Evolutionary conservation across 176 grass and related monocot species (phyloP).

Genomic region (Ananas comosus): DNA sequence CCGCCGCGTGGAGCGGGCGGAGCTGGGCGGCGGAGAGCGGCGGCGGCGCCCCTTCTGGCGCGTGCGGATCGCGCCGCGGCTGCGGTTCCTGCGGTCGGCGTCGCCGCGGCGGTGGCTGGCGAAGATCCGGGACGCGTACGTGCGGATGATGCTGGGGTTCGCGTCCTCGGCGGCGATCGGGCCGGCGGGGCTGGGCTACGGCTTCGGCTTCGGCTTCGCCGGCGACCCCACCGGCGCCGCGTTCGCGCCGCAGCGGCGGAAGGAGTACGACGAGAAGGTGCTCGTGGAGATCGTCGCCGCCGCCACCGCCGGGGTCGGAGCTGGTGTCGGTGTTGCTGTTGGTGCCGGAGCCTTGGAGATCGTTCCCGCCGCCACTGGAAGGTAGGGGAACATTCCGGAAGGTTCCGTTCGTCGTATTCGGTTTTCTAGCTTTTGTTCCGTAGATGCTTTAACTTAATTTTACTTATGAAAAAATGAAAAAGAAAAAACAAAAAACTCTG

Average conservation of each 20-base stretch:
- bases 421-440: background rate
- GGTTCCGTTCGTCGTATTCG: background rate
- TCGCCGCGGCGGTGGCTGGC: slow-evolving; percentile 28
- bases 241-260: slow-evolving; percentile 14
- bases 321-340: background rate
- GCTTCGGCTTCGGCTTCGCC: background rate
- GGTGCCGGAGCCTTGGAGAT: background rate
- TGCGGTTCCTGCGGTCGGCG: background rate
- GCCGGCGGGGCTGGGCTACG: background rate
- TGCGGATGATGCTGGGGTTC: slow-evolving; percentile 43
- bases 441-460: too few species aligned
- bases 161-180: slow-evolving; percentile 19
- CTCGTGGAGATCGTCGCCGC: slow-evolving; percentile 12
- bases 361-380: background rate
- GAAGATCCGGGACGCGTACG: slow-evolving; percentile 50
- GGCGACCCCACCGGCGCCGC: background rate
- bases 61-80: slow-evolving; percentile 1
- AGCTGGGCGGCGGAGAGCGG: slow-evolving; percentile 28
- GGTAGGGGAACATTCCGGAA: background rate
- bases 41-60: slow-evolving; percentile 22
- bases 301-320: slow-evolving; percentile 1
- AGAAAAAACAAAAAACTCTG: too few species aligned
- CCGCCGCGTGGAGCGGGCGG: background rate
- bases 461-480: too few species aligned
- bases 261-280: slow-evolving; percentile 25